Evolutionary conservation across 306 rosid species (phyloP).

Genomic region (Quercus dentata): DNA sequence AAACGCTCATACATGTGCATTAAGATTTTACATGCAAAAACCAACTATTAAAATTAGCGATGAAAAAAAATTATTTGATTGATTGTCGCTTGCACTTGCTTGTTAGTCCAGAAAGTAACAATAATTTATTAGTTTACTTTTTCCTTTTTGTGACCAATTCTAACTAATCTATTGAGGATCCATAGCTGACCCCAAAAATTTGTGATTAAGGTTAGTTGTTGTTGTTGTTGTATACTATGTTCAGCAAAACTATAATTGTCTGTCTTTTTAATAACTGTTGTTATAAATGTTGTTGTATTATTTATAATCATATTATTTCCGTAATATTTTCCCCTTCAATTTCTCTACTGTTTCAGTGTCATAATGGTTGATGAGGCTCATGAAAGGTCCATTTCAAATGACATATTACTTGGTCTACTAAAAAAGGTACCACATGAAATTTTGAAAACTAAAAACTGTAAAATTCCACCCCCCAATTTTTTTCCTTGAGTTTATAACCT

Average conservation of each 20-base stretch:
- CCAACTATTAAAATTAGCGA: background rate
- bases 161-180: background rate
- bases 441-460: background rate
- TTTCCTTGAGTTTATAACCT: background rate
- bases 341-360: slow-evolving; percentile 46
- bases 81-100: background rate
- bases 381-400: slow-evolving; percentile 94
- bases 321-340: background rate
- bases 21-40: background rate
- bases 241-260: background rate
- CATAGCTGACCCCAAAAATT: no score
- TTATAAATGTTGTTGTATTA: background rate
- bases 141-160: background rate
- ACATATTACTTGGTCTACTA: slow-evolving; percentile 82
- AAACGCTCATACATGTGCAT: background rate
- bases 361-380: slow-evolving; percentile 98
- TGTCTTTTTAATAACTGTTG: background rate
- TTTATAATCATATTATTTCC: background rate
- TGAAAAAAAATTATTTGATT: background rate
- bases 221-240: background rate
- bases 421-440: slow-evolving; percentile 59
- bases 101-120: background rate
- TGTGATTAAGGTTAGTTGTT: no score
- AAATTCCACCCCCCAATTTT: background rate
- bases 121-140: background rate